Evolutionary conservation across 2,329 filamentous ascomycete species (phyloP).

Genomic region (Epichloe hybrida): DNA sequence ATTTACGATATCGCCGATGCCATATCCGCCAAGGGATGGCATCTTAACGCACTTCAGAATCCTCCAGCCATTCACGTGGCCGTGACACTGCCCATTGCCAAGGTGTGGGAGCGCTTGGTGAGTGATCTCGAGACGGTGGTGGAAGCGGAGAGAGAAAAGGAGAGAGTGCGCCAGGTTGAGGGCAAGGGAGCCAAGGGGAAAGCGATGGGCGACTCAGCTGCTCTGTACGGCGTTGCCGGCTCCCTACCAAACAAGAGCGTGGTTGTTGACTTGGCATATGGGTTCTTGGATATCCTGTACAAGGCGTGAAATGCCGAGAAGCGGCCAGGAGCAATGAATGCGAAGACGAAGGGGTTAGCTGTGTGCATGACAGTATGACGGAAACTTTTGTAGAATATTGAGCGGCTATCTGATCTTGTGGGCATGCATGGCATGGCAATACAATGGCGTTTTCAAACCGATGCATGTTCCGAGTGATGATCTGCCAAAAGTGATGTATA

Average conservation of each 20-base stretch:
- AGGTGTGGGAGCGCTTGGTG: slow-evolving; percentile 67
- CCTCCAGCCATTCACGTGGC: slow-evolving; percentile 90
- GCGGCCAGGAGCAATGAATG: neutral
- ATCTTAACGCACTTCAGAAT: slow-evolving; percentile 84
- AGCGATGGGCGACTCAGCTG: slow-evolving; percentile 66
- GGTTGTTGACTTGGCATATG: slow-evolving; percentile 76
- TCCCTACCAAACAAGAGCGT: slow-evolving; percentile 92
- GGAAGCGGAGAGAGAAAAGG: slow-evolving; percentile 68
- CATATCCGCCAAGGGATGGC: slow-evolving; percentile 79
- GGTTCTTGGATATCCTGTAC: slow-evolving; percentile 86
- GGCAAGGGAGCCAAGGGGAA: slow-evolving; percentile 53
- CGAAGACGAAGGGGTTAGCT: neutral
- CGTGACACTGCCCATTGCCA: slow-evolving; percentile 75
- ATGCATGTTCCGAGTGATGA: neutral
- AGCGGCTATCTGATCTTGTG: neutral
- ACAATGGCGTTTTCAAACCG: neutral
- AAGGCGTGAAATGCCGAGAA: slow-evolving; percentile 47
- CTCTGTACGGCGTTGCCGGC: slow-evolving; percentile 88
- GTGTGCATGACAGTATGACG: neutral
- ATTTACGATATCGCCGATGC: slow-evolving; percentile 90
- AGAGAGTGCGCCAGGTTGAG: slow-evolving; percentile 56
- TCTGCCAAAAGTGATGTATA: neutral
- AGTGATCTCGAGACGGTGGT: slow-evolving; percentile 54
- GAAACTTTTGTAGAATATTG: neutral
- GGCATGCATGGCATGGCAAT: neutral